Conservation (phyloP, 1,139 yeast species). For the Suhomyces ambrosiae region DNA sequence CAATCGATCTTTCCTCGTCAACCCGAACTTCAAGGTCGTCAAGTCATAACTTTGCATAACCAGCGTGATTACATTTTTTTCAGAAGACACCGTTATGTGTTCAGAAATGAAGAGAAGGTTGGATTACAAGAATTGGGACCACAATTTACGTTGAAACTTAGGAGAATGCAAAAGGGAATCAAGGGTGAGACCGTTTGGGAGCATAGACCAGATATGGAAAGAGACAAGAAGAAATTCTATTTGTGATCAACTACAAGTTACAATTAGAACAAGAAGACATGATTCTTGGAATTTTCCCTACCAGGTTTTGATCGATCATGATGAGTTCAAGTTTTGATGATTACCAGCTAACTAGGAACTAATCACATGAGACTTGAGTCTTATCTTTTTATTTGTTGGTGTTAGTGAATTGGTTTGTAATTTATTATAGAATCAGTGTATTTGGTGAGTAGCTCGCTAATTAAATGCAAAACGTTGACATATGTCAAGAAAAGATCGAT, state of each 20-base stretch:
- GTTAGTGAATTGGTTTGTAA: no score
- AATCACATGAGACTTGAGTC: no score
- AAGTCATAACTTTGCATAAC: constrained; percentile 91
- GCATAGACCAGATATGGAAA: constrained; percentile 93
- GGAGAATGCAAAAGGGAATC: constrained; percentile 89
- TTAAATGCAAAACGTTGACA: no score
- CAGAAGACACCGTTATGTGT: constrained; percentile 90
- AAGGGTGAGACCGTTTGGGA: constrained; percentile 96
- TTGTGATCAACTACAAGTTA: constrained; percentile 35
- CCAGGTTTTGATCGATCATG: no score
- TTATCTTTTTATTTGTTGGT: no score
- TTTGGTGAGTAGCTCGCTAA: no score
- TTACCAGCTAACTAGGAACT: no score
- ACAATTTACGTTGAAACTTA: constrained; percentile 84
- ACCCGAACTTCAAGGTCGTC: constrained; percentile 94
- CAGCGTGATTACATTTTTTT: constrained; percentile 94
- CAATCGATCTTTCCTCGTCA: constrained; percentile 89
- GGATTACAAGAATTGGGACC: constrained; percentile 97
- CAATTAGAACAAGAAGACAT: no score
- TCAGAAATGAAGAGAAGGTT: constrained; percentile 85
- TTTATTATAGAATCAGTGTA: no score
- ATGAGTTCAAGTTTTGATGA: no score
- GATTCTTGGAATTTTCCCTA: no score
- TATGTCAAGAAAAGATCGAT: no score
- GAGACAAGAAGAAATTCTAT: constrained; percentile 90